These are phyloP conservation scores for Scleroderma citrinum DNA, from an alignment of 768 basidiomycete genomes.

Conservation along the genomic window DNA sequence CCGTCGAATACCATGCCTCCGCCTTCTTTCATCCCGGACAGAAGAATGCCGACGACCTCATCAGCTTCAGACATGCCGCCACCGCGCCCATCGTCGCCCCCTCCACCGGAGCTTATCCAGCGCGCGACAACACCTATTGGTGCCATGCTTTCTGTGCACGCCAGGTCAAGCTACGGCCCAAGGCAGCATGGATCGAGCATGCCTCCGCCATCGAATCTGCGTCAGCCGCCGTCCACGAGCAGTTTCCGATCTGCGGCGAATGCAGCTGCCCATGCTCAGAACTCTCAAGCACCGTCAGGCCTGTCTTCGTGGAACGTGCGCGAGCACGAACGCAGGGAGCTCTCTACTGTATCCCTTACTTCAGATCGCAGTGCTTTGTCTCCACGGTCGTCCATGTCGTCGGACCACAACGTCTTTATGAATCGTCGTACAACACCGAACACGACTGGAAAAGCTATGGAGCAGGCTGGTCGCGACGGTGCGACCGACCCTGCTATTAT, in stretches of 20 bases:
- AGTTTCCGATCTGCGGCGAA: slow-evolving; percentile 77
- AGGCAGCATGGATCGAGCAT: slow-evolving; percentile 71
- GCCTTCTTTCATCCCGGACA: slow-evolving; percentile 71
- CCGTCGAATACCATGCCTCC: slow-evolving; percentile 69
- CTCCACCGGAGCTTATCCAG: slow-evolving; percentile 86
- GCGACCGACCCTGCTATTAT: slow-evolving; percentile 87
- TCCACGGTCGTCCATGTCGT: slow-evolving; percentile 78
- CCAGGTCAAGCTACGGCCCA: slow-evolving; percentile 38
- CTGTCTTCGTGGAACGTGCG: slow-evolving; percentile 47
- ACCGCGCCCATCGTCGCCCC: slow-evolving; percentile 86
- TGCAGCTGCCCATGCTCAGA: slow-evolving; percentile 47
- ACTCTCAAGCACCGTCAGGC: slow-evolving; percentile 35
- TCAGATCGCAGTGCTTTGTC: slow-evolving; percentile 67
- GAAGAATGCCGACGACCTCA: slow-evolving; percentile 41
- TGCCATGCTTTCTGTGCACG: slow-evolving; percentile 50
- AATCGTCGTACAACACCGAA: slow-evolving; percentile 35
- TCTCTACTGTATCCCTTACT: slow-evolving; percentile 64
- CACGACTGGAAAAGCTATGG: slow-evolving; percentile 36
- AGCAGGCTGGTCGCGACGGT: slow-evolving; percentile 25
- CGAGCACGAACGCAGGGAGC: slow-evolving; percentile 48
- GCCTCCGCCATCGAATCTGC: slow-evolving; percentile 61
- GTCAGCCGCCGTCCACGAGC: slow-evolving; percentile 70
- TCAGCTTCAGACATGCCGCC: slow-evolving; percentile 60
- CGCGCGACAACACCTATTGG: slow-evolving; percentile 87
- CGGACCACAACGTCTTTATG: slow-evolving; percentile 55